phyloP scores from a whole-genome alignment of 192 early-diverging fungal genomes.

The Pilobolus umbonatus region DNA sequence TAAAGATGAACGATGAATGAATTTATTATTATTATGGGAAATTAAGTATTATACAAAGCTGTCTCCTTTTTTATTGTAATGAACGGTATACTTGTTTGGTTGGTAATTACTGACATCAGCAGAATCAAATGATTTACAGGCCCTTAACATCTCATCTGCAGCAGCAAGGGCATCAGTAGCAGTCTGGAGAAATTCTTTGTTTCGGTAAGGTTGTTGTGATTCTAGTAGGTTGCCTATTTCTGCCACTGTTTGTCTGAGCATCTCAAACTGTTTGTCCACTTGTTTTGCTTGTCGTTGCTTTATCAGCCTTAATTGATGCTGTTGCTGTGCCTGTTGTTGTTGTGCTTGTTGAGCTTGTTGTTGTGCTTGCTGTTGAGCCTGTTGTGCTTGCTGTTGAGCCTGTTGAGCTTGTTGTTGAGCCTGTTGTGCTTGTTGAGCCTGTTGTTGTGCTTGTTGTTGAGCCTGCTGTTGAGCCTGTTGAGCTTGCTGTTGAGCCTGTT shows the following conservation, averaged over 20 bases:
- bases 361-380: constrained; percentile 7
- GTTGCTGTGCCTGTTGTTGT: constrained; percentile 10
- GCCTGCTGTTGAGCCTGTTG: constrained; percentile 5
- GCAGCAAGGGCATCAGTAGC: constrained; percentile 24
- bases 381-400: constrained; percentile 9
- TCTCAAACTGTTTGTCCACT: constrained; percentile 24
- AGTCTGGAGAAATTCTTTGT: constrained; percentile 22
- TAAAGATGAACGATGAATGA: too few species aligned
- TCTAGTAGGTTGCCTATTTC: constrained; percentile 21
- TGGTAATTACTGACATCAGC: neutral
- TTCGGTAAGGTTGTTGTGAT: constrained; percentile 19
- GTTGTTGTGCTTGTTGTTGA: constrained; percentile 3
- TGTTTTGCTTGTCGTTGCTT: constrained; percentile 13
- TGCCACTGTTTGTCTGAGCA: constrained; percentile 16
- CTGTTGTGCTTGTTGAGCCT: neutral
- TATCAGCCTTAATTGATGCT: neutral
- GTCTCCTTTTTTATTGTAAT: constrained; percentile 11
- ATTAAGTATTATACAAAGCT: constrained; percentile 10
- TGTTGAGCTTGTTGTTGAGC: neutral
- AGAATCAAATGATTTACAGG: constrained; percentile 13
- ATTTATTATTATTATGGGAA: too few species aligned
- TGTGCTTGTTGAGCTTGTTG: constrained; percentile 4
- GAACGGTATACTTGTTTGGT: constrained; percentile 11
- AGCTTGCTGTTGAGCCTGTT: constrained; percentile 1
- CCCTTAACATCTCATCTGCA: constrained; percentile 25